Base-by-base conservation (phyloP, 352 stramenopile species). In the Globisporangium perplexum region DNA sequence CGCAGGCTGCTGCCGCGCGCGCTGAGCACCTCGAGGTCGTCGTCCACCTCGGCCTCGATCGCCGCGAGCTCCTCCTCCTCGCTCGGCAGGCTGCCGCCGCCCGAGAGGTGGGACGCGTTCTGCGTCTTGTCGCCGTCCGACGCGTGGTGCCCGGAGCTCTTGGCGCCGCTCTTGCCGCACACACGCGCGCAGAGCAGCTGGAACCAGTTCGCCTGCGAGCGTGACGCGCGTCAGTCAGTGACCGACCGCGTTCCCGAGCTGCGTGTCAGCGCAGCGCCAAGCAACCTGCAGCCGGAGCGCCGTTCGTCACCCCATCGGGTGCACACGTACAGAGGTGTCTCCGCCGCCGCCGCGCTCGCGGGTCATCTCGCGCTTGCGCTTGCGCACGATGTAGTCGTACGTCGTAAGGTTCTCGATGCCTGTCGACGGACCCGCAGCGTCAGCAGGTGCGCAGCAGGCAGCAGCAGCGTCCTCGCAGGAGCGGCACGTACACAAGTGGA, bases 341-440 rank as follows among this genome's bases (percentile, higher is more conserved):
- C 53, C 53, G 35, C 43, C 45, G 18, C 53, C 53, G 35, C 43
- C 45, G 18, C 76, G 72, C 28, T 87, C 63, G 48, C 72, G 79
- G 18, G 74, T 71, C 57, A 81, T 76, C 58, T 86, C 80, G 52
- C 72, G 78, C 65, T 90, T 92, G 52, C 82, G 79, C 51, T 92
- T 77, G 23, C 68, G 82, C 23, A 94, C 83, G 66, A 94, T 94
- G 65, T 90, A 94, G 61, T 94, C 84, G 56, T 94, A 94, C 1
- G 84, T 94, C 14, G 84, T 94, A 47, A 89, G 82, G 53, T 88
- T 74, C 28, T 93, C 79, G 52, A 85, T 74, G 38, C 76, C 83
- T 94, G 24, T 31, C 6, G 7, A 6, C 20, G 17, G n/a, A n/a
- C n/a, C n/a, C n/a, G n/a, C 20, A 30, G 26, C 26, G 26, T 30